Percentiles rank a stretch among this genome's conserved stretches.
Evolutionary conservation across 2,329 filamentous ascomycete species (phyloP).

Genomic region (Trichoderma sp.): DNA sequence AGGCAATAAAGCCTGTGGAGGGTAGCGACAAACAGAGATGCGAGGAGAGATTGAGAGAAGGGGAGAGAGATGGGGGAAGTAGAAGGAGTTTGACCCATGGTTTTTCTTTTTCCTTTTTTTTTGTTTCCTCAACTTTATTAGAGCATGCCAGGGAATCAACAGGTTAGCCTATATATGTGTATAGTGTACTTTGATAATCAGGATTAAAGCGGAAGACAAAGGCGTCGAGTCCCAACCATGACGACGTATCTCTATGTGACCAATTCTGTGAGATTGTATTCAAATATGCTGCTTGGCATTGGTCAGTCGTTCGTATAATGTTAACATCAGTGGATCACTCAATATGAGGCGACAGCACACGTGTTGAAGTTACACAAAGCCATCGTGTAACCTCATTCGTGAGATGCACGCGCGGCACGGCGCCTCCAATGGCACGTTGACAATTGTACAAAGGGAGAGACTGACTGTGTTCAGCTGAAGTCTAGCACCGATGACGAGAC

Average conservation of each 20-base stretch:
- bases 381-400: neutral
- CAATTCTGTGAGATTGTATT: neutral
- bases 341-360: neutral
- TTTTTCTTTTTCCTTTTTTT: neutral
- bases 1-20: neutral
- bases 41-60: neutral
- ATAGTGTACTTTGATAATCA: conserved; percentile 24
- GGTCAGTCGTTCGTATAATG: neutral
- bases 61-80: neutral
- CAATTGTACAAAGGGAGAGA: neutral
- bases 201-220: conserved; percentile 11
- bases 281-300: accelerated
- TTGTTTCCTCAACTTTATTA: conserved; percentile 7
- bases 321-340: neutral
- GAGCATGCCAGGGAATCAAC: neutral
- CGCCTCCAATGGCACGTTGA: neutral
- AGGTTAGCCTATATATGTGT: conserved; percentile 18
- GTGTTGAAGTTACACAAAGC: neutral
- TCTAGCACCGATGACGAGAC: neutral
- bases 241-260: neutral
- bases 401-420: neutral
- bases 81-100: neutral
- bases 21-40: neutral
- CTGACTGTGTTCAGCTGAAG: neutral
- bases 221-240: neutral